These are phyloP conservation scores for Setaria italica DNA, from an alignment of 202 grass and related monocot genomes.

Conservation along the genomic window DNA sequence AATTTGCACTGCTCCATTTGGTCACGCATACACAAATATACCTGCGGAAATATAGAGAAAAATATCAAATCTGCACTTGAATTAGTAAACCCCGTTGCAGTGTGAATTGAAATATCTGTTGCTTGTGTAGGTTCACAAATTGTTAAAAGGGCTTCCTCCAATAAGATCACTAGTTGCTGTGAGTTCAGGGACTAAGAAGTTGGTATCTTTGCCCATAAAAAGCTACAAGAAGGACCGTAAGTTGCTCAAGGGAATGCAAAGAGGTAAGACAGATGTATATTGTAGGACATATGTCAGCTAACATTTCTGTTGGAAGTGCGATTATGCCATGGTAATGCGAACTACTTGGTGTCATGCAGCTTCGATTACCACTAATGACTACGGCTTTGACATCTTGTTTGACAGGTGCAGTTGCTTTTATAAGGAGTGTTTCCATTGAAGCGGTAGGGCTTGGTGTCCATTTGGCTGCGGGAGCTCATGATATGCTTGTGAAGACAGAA, in stretches of 20 bases:
- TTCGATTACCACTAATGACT: conserved; percentile 19
- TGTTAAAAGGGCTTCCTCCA: conserved; percentile 90
- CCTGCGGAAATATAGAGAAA: conserved; percentile 19
- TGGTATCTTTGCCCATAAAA: conserved; percentile 87
- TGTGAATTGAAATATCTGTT: conserved; percentile 44
- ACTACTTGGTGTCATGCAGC: conserved; percentile 6
- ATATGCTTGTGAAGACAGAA: conserved; percentile 90
- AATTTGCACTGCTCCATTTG: background rate
- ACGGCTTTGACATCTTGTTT: conserved; percentile 37
- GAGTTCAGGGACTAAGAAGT: conserved; percentile 90
- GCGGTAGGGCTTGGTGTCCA: conserved; percentile 94
- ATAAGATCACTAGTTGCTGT: conserved; percentile 94
- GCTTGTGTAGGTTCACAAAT: conserved; percentile 84
- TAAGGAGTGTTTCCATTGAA: conserved; percentile 94
- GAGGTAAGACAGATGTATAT: conserved; percentile 63
- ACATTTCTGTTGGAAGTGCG: conserved; percentile 33
- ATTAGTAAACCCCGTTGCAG: background rate
- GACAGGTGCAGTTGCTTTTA: conserved; percentile 86
- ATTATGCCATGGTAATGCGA: conserved; percentile 30
- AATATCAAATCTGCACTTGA: conserved; percentile 7
- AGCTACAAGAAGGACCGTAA: conserved; percentile 97
- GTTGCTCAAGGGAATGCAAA: conserved; percentile 97
- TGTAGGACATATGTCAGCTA: conserved; percentile 23
- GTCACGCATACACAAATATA: background rate
- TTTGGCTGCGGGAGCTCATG: conserved; percentile 94